Evolutionary conservation across 2,329 filamentous ascomycete species (phyloP).

Genomic region (Trichoderma atrobrunneum): DNA sequence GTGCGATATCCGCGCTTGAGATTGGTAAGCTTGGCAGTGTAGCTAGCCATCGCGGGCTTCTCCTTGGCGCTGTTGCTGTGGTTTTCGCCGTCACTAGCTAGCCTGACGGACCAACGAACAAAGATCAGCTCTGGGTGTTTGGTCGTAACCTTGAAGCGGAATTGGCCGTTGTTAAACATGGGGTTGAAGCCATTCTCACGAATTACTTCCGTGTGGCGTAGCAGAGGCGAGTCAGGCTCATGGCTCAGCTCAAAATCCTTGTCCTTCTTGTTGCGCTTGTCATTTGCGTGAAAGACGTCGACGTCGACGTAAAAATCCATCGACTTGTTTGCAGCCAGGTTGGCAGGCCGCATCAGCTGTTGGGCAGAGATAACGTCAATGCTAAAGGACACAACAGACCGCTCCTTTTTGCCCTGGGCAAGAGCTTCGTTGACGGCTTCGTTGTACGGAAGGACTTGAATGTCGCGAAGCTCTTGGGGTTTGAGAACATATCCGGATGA

Average conservation of each 20-base stretch:
- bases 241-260: slow-evolving; percentile 56
- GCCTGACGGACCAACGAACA: slow-evolving; percentile 87
- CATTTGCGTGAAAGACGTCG: slow-evolving; percentile 90
- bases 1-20: slow-evolving; percentile 92
- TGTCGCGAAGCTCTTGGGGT: slow-evolving; percentile 77
- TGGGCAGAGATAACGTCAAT: slow-evolving; percentile 92
- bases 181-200: slow-evolving; percentile 93
- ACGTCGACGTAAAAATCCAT: slow-evolving; percentile 95
- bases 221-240: slow-evolving; percentile 60
- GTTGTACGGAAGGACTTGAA: slow-evolving; percentile 56
- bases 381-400: slow-evolving; percentile 78
- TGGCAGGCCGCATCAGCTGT: slow-evolving; percentile 81
- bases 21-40: slow-evolving; percentile 86
- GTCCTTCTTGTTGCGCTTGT: slow-evolving; percentile 84
- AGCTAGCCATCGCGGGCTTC: slow-evolving; percentile 71
- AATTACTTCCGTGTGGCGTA: slow-evolving; percentile 75
- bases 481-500: slow-evolving; percentile 91
- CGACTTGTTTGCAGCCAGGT: slow-evolving; percentile 65
- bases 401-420: slow-evolving; percentile 65
- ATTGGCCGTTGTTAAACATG: slow-evolving; percentile 69
- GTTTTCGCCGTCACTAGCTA: slow-evolving; percentile 67
- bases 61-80: slow-evolving; percentile 57
- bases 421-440: slow-evolving; percentile 43
- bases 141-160: slow-evolving; percentile 82
- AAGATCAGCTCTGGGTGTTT: slow-evolving; percentile 93